A percentile compares a stretch with the other conserved stretches of the same genome.
Conservation (phyloP, 371 early-diverging fungal species). For the Lichtheimia hyalospora region DNA sequence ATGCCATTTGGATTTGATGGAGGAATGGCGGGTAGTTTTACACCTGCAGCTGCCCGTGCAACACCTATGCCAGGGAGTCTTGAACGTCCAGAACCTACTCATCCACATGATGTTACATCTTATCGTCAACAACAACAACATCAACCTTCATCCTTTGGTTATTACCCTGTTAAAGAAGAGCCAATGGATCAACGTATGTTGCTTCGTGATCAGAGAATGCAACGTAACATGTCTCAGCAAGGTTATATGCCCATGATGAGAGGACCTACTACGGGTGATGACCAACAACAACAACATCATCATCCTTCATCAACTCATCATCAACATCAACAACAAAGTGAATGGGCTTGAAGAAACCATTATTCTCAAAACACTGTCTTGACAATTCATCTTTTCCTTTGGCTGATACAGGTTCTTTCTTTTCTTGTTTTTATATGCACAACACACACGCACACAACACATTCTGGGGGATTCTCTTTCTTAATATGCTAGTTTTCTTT, state of each 20-base stretch:
- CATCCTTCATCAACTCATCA: too few relatives aligned
- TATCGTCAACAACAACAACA: constrained; percentile 4
- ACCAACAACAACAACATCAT: constrained; percentile 2
- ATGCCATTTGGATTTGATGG: constrained; percentile 14
- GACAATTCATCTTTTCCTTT: neutral
- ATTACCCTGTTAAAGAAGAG: constrained; percentile 12
- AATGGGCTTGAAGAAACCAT: constrained; percentile 2
- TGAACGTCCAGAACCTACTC: constrained; percentile 13
- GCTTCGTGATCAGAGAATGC: constrained; percentile 8
- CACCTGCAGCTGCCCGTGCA: neutral
- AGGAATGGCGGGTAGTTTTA: constrained; percentile 6
- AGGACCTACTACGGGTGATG: neutral
- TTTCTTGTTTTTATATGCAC: neutral
- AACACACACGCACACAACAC: neutral
- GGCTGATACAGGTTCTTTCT: constrained; percentile 3
- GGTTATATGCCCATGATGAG: constrained; percentile 9
- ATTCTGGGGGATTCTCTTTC: constrained; percentile 1
- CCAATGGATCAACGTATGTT: constrained; percentile 10
- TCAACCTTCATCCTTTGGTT: constrained; percentile 1
- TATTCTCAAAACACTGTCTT: neutral
- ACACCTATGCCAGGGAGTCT: neutral
- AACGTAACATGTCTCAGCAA: constrained; percentile 12
- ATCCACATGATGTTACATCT: constrained; percentile 7
- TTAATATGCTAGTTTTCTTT: neutral
- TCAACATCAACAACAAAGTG: constrained; percentile 1